Evolutionary conservation across 129 eudicot species (phyloP).

Genomic region (Erigeron canadensis): DNA sequence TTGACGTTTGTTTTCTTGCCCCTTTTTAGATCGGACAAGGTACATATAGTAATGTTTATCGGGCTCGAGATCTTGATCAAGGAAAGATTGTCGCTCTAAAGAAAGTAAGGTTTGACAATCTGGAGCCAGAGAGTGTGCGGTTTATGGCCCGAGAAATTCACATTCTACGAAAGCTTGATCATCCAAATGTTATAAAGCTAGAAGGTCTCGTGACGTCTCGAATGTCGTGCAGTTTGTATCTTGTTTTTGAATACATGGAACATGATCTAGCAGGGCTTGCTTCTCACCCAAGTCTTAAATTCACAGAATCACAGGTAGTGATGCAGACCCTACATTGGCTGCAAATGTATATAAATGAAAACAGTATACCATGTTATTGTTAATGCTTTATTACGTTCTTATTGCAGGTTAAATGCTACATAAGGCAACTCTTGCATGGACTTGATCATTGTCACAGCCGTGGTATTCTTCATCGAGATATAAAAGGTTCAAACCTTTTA

Average conservation of each 20-base stretch:
- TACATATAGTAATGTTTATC: conserved; percentile 82
- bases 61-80: conserved; percentile 84
- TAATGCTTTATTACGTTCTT: neutral
- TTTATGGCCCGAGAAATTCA: conserved; percentile 92
- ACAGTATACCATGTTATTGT: neutral
- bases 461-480: conserved; percentile 82
- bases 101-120: conserved; percentile 75
- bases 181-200: conserved; percentile 82
- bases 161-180: conserved; percentile 73
- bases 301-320: conserved; percentile 95
- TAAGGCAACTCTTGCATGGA: conserved; percentile 71
- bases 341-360: neutral
- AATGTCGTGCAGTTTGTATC: conserved; percentile 84
- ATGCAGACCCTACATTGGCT: neutral
- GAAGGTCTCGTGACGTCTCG: conserved; percentile 86
- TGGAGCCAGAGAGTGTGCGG: conserved; percentile 85
- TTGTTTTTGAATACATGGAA: conserved; percentile 93
- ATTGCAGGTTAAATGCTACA: conserved; percentile 79
- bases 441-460: conserved; percentile 87
- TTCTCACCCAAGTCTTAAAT: conserved; percentile 65
- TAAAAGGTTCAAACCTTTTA: conserved; percentile 87
- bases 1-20: conserved; percentile 11
- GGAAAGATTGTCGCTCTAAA: conserved; percentile 89
- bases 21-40: conserved; percentile 89
- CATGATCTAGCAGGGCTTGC: conserved; percentile 92